These are phyloP conservation scores for Kodamaea derodonti DNA, from an alignment of 1,139 yeast genomes.

Conservation along the genomic window DNA sequence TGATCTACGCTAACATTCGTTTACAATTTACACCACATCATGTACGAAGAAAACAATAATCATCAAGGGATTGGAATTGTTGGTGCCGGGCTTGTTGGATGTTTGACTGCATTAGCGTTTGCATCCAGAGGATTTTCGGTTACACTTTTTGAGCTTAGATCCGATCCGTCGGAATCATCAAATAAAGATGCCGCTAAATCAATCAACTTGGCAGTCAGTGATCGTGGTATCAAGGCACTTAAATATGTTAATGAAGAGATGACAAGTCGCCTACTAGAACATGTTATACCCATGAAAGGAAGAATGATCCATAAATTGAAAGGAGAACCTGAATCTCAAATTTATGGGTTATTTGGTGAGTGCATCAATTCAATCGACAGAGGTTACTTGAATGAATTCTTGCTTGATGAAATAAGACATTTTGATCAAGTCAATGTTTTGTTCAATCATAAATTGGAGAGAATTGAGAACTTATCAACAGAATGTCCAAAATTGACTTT, in stretches of 20 bases:
- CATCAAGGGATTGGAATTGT: conserved; percentile 46
- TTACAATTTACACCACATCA: too few species aligned
- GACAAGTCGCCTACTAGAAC: conserved; percentile 52
- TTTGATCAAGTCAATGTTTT: conserved; percentile 39
- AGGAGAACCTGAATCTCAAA: conserved; percentile 67
- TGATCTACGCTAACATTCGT: too few species aligned
- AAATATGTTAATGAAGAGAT: conserved; percentile 56
- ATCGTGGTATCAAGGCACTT: conserved; percentile 74
- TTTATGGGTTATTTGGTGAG: conserved; percentile 83
- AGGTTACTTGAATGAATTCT: conserved; percentile 56
- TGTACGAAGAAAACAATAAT: conserved; percentile 11
- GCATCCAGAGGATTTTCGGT: conserved; percentile 72
- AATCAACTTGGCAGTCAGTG: conserved; percentile 83
- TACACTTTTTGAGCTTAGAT: conserved; percentile 58
- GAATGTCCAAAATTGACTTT: conserved; percentile 26
- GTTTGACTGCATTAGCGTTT: conserved; percentile 79
- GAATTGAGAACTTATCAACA: conserved; percentile 24
- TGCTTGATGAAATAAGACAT: conserved; percentile 59
- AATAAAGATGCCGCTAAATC: conserved; percentile 41
- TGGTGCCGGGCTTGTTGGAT: conserved; percentile 90
- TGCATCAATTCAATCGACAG: conserved; percentile 84
- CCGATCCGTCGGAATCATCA: conserved; percentile 30
- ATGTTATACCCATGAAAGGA: conserved; percentile 81
- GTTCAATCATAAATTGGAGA: conserved; percentile 58
- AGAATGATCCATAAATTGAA: conserved; percentile 77